A percentile compares a stretch with the other conserved stretches of the same genome.
Evolutionary conservation across 345 rosid genomes (phyloP).

Genomic region (Salix purpurea): DNA sequence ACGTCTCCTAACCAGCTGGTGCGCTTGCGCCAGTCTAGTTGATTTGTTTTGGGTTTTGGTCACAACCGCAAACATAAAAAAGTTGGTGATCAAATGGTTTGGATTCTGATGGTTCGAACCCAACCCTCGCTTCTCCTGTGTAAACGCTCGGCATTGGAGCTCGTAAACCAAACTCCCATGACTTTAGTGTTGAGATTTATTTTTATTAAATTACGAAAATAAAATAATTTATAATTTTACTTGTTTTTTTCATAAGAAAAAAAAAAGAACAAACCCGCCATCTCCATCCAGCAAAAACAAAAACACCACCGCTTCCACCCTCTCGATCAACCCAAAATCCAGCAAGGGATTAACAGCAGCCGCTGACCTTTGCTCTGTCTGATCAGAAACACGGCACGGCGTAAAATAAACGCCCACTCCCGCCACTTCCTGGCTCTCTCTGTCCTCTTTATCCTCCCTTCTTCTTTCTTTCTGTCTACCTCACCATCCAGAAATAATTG

Average conservation of each 20-base stretch:
- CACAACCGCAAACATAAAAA: not conserved
- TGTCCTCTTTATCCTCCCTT: slow-evolving; percentile 71
- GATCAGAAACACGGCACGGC: slow-evolving; percentile 51
- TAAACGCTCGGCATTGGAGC: not conserved
- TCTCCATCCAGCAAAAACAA: not conserved
- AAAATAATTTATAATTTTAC: too few species aligned
- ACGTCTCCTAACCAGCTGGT: too few species aligned
- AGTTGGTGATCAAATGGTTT: not conserved
- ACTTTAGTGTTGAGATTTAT: too few species aligned
- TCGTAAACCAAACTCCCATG: too few species aligned
- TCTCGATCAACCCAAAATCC: not conserved
- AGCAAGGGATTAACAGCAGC: slow-evolving; percentile 12
- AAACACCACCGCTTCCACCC: not conserved
- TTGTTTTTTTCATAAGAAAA: too few species aligned
- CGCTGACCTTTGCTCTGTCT: slow-evolving; percentile 32
- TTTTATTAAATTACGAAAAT: too few species aligned
- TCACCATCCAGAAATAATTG: slow-evolving; percentile 28
- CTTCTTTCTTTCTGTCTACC: slow-evolving; percentile 57
- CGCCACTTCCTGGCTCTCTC: slow-evolving; percentile 90
- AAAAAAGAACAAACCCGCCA: not conserved
- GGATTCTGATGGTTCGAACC: not conserved
- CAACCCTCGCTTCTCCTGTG: not conserved
- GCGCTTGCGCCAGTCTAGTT: not conserved
- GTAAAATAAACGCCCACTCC: slow-evolving; percentile 70
- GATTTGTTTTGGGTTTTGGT: not conserved